Evolutionary conservation across 768 basidiomycete species (phyloP), one percentile per base, ranked within the genome.

Genomic region (Astraeus odoratus): DNA sequence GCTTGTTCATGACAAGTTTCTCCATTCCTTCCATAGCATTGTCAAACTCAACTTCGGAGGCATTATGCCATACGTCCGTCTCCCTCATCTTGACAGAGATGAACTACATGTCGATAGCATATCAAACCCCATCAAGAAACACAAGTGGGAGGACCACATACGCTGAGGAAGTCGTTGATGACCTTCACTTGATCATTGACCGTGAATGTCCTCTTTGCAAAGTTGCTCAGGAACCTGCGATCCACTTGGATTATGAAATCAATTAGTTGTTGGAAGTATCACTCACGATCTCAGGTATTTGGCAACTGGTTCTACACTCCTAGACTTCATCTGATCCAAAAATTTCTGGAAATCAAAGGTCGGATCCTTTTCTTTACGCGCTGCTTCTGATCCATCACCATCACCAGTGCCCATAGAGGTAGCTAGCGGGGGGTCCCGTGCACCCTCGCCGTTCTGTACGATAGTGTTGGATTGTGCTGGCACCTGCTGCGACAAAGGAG

Each of bases 11-110:
- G 53, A 99, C 96, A 6, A 99, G 77, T 65, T 99, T 99, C 73
- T 99, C 96, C 91, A 98, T 97, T 42, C 93, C 94, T 66, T 99
- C 96, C 72, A 92, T 78, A 0, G 93, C 91, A 56, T 95, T 94
- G 43, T 98, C 96, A 52, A 99, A 97, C 63, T 98, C 93, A 5
- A 70, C 67, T 18, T 90, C 83, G 2, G 81, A 73, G 1, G 77
- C 77, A 47, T 80, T 80, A 57, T 78, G 79, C 94, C 93, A 97
- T 0, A 86, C 69, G 18, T 93, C 91, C 23, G 75, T 74, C 47
- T 81, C 79, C 18, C 83, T 72, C 96, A 99, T 99, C 60, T 86
- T 87, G 26, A 66, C 72, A 0, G 85, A 71, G 55, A 99, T 97
- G 61, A 99, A 99, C 88, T 95, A 55, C 38, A 63, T 42, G 37